These are phyloP conservation scores for Stachybotrys echinatus DNA, from an alignment of 2,329 filamentous ascomycete genomes.

Conservation along the genomic window DNA sequence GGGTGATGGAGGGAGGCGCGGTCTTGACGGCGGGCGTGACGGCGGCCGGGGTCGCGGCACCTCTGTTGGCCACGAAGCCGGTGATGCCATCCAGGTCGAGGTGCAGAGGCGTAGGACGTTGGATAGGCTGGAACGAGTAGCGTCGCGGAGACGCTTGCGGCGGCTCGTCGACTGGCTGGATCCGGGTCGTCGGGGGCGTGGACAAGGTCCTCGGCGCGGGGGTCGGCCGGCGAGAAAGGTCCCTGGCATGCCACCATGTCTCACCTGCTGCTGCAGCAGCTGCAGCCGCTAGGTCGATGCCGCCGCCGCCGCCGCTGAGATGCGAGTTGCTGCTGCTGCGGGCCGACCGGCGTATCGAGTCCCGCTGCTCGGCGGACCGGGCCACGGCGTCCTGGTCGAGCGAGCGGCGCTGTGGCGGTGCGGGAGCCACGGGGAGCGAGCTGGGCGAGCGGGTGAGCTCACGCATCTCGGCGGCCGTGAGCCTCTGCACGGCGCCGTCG, in stretches of 20 bases:
- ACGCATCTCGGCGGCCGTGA: constrained; percentile 55
- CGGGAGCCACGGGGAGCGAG: constrained; percentile 49
- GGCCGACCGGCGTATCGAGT: constrained; percentile 22
- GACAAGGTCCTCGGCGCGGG: constrained; percentile 39
- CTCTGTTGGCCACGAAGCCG: neutral
- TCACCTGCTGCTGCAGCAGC: too few species aligned
- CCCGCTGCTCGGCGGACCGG: constrained; percentile 18
- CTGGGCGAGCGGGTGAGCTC: constrained; percentile 52
- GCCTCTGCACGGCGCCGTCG: constrained; percentile 41
- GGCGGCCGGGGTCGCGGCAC: constrained; percentile 1
- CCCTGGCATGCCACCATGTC: constrained; percentile 7
- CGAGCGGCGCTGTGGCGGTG: constrained; percentile 29
- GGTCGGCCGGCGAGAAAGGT: constrained; percentile 24
- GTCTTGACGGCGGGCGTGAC: constrained; percentile 15
- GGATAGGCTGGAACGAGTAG: constrained; percentile 43
- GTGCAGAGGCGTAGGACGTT: constrained; percentile 39
- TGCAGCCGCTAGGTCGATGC: constrained; percentile 13
- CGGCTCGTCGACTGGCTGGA: constrained; percentile 19
- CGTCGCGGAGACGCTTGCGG: constrained; percentile 33
- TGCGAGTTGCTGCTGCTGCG: constrained; percentile 12
- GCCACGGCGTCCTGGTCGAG: constrained; percentile 31
- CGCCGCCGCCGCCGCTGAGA: constrained; percentile 17
- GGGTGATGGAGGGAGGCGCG: constrained; percentile 9
- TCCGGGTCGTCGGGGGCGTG: constrained; percentile 44
- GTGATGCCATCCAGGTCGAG: constrained; percentile 27